Evolutionary conservation across 306 rosid genomes (phyloP).

Genomic region (Vigna angularis): DNA sequence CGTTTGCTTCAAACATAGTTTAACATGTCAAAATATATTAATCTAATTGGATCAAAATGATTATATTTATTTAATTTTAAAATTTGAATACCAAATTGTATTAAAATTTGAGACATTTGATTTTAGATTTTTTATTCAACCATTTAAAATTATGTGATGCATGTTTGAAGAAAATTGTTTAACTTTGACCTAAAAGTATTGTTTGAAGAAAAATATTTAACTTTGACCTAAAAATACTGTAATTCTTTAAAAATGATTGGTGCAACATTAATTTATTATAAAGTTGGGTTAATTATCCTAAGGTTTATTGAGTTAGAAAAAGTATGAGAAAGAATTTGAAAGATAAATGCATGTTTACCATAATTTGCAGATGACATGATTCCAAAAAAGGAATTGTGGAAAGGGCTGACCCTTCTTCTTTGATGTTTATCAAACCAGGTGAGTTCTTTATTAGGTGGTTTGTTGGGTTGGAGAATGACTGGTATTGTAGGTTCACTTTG

Average conservation of each 20-base stretch:
- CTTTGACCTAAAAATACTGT: no score
- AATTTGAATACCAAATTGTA: no score
- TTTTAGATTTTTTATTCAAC: no score
- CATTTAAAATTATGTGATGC: neutral
- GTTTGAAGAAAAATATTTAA: neutral
- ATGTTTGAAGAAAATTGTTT: neutral
- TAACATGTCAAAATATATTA: no score
- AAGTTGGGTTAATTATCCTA: no score
- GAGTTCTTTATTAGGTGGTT: conserved; percentile 25
- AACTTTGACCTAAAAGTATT: no score
- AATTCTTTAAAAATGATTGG: no score
- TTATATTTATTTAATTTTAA: no score
- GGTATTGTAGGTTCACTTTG: conserved; percentile 47
- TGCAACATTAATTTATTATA: no score
- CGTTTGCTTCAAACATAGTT: no score
- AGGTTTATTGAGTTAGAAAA: neutral
- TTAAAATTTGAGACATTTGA: no score
- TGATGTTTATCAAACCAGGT: conserved; percentile 28
- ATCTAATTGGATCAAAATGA: no score
- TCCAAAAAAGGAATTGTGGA: conserved; percentile 63
- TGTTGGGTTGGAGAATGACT: conserved; percentile 35
- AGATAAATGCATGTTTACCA: conserved; percentile 46
- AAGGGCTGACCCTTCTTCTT: conserved; percentile 51
- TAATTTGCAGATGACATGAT: conserved; percentile 54
- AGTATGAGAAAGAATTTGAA: neutral